These are phyloP conservation scores for Fusarium setosum DNA, from an alignment of 2,329 filamentous ascomycete genomes.

Conservation along the genomic window DNA sequence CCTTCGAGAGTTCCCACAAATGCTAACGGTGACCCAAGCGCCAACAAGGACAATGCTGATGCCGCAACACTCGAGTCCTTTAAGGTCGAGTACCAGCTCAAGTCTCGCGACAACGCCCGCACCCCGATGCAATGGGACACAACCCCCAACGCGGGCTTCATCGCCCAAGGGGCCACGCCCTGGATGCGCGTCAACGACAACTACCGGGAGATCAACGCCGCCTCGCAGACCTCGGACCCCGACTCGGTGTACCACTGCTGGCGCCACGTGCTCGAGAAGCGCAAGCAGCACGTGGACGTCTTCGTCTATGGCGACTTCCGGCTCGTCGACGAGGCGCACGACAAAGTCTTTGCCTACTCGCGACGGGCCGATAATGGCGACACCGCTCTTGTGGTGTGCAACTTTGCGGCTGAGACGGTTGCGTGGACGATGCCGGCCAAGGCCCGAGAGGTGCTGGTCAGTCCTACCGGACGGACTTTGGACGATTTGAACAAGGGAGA, in stretches of 20 bases:
- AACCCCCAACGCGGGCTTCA: constrained; percentile 73
- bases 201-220: constrained; percentile 72
- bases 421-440: constrained; percentile 44
- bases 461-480: constrained; percentile 44
- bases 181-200: constrained; percentile 80
- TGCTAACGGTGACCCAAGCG: constrained; percentile 37
- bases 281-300: constrained; percentile 70
- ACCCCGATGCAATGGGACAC: constrained; percentile 79
- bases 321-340: constrained; percentile 51
- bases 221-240: constrained; percentile 58
- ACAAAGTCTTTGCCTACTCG: constrained; percentile 53
- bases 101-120: constrained; percentile 76
- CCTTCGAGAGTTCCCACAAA: background rate
- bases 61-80: constrained; percentile 51
- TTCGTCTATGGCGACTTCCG: constrained; percentile 73
- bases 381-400: constrained; percentile 51
- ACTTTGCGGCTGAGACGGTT: constrained; percentile 50
- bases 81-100: constrained; percentile 63
- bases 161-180: constrained; percentile 59
- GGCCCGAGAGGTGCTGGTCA: constrained; percentile 50
- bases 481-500: constrained; percentile 41
- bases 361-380: constrained; percentile 46
- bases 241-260: constrained; percentile 71
- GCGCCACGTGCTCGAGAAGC: constrained; percentile 65
- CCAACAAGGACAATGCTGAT: constrained; percentile 53